Base-by-base conservation (phyloP, 2,329 filamentous ascomycete genomes). In the Epichloe aotearoae region DNA sequence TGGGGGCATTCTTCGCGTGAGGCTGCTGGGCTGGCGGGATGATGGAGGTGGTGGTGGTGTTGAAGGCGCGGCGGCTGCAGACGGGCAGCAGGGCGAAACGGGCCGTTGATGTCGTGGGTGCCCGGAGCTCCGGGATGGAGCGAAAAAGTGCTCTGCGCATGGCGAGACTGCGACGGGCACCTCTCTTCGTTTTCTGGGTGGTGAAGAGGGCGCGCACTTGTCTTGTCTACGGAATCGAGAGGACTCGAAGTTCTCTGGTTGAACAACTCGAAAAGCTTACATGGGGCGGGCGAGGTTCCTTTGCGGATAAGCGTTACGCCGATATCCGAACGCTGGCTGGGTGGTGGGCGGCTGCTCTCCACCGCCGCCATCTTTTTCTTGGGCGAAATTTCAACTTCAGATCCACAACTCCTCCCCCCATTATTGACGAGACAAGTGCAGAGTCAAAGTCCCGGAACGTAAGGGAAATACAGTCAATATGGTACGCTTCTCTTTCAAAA, bases 111-210 rank as follows among this genome's bases (percentile, higher is more conserved):
- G 57, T 58, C 12, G 57, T 58, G 47, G 73, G 66, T 50, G 70
- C 66, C 58, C 76, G 73, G 49, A 82, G 73, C 72, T 83, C 80
- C 67, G 81, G 65, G 45, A 80, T 68, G 67, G 80, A 82, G 71
- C 79, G 77, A 58, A 83, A 72, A 55, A 86, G 68, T 56, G 77
- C 73, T 63, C 79, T 74, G 64, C 75, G 79, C 76, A 80, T 79
- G 45, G 43, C 61, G 50, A 49, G 55, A 61, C 56, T 51, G 59
- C 19, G 40, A 17, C 8, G 37, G 42, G 47, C 46, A 17, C 19
- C 47, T 46, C 34, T 46, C 34, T 36, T 33, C 26, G 17, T 20
- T 43, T 19, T 42, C 10, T 15, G 8, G 40, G 19, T 38, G 3
- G 5, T 15, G 19, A 10, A 6, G 19, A 34, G n/a, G 17, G 33